phyloP scores from a whole-genome alignment of 306 rosid genomes.

The Corylus heterophylla region DNA sequence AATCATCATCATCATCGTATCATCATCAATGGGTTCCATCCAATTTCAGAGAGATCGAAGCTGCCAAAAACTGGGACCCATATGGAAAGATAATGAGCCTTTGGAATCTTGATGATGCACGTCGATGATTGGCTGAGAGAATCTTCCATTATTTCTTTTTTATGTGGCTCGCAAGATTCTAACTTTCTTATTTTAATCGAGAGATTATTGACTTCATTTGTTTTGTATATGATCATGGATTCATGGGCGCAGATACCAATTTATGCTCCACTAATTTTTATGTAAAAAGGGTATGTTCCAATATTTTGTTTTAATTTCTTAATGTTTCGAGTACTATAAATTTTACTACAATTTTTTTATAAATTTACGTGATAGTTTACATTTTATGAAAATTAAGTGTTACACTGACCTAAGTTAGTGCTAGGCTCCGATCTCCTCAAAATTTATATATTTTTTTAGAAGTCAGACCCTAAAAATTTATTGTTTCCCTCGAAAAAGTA shows the following conservation, averaged over 20 bases:
- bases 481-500: too few relatives aligned
- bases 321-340: too few relatives aligned
- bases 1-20: background rate
- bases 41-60: background rate
- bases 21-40: background rate
- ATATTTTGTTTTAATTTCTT: too few relatives aligned
- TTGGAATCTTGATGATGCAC: background rate
- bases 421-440: too few relatives aligned
- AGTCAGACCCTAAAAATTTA: too few relatives aligned
- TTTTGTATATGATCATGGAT: background rate
- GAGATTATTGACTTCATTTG: background rate
- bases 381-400: too few relatives aligned
- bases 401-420: too few relatives aligned
- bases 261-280: background rate
- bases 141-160: background rate
- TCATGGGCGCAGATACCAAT: background rate
- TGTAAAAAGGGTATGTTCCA: too few relatives aligned
- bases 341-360: too few relatives aligned
- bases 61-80: background rate
- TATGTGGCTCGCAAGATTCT: constrained; percentile 11
- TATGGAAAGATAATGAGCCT: too few relatives aligned
- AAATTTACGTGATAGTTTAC: too few relatives aligned
- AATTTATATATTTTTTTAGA: too few relatives aligned
- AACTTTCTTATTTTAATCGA: background rate
- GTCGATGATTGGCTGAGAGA: background rate